Base-by-base conservation (phyloP, 768 basidiomycete genomes). In the Pleurotus tuoliensis region DNA sequence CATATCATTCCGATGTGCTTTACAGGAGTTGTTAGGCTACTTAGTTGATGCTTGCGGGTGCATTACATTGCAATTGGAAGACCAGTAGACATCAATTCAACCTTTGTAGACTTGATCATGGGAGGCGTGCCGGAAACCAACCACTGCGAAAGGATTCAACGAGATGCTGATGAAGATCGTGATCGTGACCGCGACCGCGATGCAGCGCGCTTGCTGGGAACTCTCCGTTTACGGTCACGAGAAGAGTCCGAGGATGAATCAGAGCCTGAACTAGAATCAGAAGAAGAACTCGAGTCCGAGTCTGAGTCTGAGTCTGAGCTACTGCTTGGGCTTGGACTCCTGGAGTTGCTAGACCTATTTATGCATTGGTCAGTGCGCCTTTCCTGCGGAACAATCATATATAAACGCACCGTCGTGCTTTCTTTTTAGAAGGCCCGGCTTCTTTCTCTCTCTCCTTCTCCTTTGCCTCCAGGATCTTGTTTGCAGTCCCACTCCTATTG, bases 391-490 rank as follows among this genome's bases (percentile, higher is more conserved):
- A 34, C 30, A 34, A 2, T 34, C 9, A 34, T 34, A 9, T 34
- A 34, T 34, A 11, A 34, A 34, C 30, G 30, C 30, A 77, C 79
- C 69, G 62, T 67, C 65, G 68, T 6, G 64, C 63, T 56, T 65
- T 75, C 61, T 72, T 79, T 64, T 69, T 78, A 22, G 71, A 67
- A 41, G 71, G 71, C 55, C 77, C 71, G 55, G 64, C 64, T 56
- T 75, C 70, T 18, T 79, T 79, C 59, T 76, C 75, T 39, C 91
- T 73, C 61, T 86, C 86, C 66, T 88, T 91, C 70, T 94, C 92
- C 64, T 90, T 94, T 18, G 79, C 83, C 64, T 87, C 88, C 24
- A 97, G 66, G 41, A 97, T 94, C 63, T 81, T 83, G 65, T 94
- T 87, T 18, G 94, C 94, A n/a, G 84, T 85, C 1, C 93, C 93